These are phyloP conservation scores for Hemileia vastatrix DNA, from an alignment of 1,284 basidiomycete species.

Conservation along the genomic window DNA sequence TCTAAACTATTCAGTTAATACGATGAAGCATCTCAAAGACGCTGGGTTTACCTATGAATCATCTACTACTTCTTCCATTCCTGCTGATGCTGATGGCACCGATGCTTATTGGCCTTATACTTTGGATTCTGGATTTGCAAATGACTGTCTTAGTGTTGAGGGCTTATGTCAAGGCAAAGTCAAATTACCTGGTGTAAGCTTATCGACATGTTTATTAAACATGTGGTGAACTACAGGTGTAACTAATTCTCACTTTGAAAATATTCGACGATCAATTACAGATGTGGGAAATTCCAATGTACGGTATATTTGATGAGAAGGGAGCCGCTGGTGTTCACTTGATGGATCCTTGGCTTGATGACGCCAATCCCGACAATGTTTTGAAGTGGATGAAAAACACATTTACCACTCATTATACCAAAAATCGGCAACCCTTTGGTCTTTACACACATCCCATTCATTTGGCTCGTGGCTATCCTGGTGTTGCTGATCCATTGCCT, in stretches of 20 bases:
- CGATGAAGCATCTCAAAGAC: constrained; percentile 49
- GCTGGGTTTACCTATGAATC: constrained; percentile 68
- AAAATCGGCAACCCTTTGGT: constrained; percentile 67
- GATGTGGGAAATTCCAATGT: constrained; percentile 72
- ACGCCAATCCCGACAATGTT: constrained; percentile 52
- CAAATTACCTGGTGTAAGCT: constrained; percentile 56
- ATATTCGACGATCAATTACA: background rate
- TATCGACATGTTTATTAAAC: background rate
- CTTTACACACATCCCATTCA: constrained; percentile 74
- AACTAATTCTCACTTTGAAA: constrained; percentile 30
- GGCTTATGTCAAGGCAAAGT: constrained; percentile 61
- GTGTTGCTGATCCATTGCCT: constrained; percentile 50
- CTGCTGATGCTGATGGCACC: constrained; percentile 58
- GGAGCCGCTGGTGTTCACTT: constrained; percentile 56
- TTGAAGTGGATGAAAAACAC: constrained; percentile 64
- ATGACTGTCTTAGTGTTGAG: constrained; percentile 57
- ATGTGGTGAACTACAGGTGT: no score
- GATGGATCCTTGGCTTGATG: constrained; percentile 70
- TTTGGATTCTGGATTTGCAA: constrained; percentile 55
- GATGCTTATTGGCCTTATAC: constrained; percentile 56
- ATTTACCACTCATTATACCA: constrained; percentile 59
- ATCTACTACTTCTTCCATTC: constrained; percentile 56
- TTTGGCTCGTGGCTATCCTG: constrained; percentile 57
- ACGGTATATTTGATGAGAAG: constrained; percentile 60
- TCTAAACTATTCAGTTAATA: constrained; percentile 55